These are phyloP conservation scores for Phytopythium helicoides DNA, from an alignment of 352 stramenopile species.

Conservation along the genomic window DNA sequence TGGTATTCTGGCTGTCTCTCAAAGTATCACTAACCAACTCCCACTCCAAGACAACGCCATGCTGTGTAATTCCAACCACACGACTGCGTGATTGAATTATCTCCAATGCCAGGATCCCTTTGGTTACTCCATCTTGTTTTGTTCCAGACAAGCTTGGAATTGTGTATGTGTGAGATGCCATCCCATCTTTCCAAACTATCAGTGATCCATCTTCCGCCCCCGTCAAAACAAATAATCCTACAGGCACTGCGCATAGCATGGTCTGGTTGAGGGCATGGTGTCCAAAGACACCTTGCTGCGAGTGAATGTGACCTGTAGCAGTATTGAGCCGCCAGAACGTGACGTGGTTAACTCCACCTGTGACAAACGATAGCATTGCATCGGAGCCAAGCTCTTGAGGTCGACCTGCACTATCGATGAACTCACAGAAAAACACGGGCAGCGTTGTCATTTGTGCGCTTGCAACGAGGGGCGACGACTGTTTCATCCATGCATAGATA, in stretches of 20 bases:
- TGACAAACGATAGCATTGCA: constrained; percentile 41
- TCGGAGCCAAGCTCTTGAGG: neutral
- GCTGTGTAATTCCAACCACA: constrained; percentile 36
- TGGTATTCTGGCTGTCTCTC: constrained; percentile 7
- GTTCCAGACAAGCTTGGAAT: constrained; percentile 4
- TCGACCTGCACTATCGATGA: constrained; percentile 39
- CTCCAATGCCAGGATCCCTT: constrained; percentile 34
- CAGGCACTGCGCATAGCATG: constrained; percentile 33
- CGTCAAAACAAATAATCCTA: constrained; percentile 50
- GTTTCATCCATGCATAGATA: constrained; percentile 45
- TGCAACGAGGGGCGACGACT: constrained; percentile 18
- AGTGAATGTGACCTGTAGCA: constrained; percentile 40
- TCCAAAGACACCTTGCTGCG: constrained; percentile 65
- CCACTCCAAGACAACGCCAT: constrained; percentile 35
- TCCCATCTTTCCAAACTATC: constrained; percentile 52
- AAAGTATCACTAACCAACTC: constrained; percentile 10
- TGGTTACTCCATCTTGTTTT: neutral
- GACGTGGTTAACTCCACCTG: constrained; percentile 64
- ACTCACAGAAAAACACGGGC: constrained; percentile 61
- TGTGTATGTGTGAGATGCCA: constrained; percentile 40
- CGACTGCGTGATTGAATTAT: constrained; percentile 32
- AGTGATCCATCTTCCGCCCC: constrained; percentile 46
- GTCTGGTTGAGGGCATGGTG: constrained; percentile 56
- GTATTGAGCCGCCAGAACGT: constrained; percentile 60
- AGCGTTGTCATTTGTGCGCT: constrained; percentile 46